phyloP scores from a whole-genome alignment of 176 grass and related monocot genomes.

The Oryza meyeriana region DNA sequence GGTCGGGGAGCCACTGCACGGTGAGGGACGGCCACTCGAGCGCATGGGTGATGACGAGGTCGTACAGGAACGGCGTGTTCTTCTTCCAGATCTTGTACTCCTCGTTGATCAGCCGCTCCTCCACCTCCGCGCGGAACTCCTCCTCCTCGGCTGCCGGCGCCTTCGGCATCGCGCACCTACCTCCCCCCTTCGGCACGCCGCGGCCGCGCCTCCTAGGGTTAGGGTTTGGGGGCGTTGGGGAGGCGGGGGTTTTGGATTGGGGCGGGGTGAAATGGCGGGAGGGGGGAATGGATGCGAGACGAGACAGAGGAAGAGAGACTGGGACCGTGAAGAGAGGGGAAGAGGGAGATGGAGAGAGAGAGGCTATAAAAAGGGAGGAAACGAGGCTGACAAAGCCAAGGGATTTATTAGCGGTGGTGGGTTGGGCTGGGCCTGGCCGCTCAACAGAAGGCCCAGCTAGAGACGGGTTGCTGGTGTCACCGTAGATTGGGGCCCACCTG shows the following conservation, averaged over 20 bases:
- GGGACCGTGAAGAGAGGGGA: neutral
- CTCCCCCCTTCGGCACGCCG: neutral
- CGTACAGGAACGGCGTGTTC: conserved; percentile 95
- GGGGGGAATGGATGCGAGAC: neutral
- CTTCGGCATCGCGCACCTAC: conserved; percentile 71
- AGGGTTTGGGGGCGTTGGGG: neutral
- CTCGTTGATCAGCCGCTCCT: conserved; percentile 88
- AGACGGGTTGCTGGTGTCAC: neutral
- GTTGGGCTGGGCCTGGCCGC: neutral
- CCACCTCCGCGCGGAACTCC: conserved; percentile 75
- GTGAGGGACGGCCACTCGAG: conserved; percentile 97
- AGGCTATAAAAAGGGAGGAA: neutral
- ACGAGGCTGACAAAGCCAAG: neutral
- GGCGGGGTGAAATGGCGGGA: conserved; percentile 47
- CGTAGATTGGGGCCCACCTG: neutral
- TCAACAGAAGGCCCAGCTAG: neutral
- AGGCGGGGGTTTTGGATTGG: neutral
- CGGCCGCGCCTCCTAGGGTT: conserved; percentile 30
- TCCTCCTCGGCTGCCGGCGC: conserved; percentile 57
- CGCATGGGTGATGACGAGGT: conserved; percentile 92
- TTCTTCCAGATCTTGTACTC: conserved; percentile 99
- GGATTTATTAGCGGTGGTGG: neutral
- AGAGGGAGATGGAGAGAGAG: neutral
- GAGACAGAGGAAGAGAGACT: neutral
- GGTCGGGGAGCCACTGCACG: conserved; percentile 91